Evolutionary conservation across 2,329 filamentous ascomycete genomes (phyloP).

Genomic region (Aspergillus eucalypticola): DNA sequence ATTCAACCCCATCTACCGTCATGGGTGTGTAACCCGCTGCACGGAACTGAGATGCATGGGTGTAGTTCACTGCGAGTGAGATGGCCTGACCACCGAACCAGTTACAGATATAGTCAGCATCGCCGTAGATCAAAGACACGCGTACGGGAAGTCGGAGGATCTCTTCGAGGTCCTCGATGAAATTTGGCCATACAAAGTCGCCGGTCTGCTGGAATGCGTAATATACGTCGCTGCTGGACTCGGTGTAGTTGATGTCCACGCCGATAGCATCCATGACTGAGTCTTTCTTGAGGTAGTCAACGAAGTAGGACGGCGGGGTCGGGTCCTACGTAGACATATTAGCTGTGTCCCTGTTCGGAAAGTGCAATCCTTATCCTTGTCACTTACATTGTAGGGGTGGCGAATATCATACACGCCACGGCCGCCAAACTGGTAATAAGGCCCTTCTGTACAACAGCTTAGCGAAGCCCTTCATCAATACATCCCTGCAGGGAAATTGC

Average conservation of each 20-base stretch:
- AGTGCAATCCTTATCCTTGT: neutral
- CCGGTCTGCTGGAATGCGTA: slow-evolving; percentile 55
- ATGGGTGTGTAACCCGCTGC: slow-evolving; percentile 72
- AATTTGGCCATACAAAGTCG: slow-evolving; percentile 65
- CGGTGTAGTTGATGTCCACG: slow-evolving; percentile 62
- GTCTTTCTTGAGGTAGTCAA: slow-evolving; percentile 65
- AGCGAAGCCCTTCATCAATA: neutral
- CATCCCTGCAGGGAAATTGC: neutral
- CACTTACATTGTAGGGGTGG: slow-evolving; percentile 45
- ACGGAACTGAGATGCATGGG: slow-evolving; percentile 59
- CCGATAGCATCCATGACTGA: slow-evolving; percentile 61
- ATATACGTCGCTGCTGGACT: slow-evolving; percentile 45
- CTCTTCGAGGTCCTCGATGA: slow-evolving; percentile 60
- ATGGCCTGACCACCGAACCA: slow-evolving; percentile 72
- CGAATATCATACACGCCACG: slow-evolving; percentile 65
- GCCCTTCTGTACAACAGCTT: slow-evolving; percentile 40
- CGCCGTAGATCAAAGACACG: slow-evolving; percentile 71
- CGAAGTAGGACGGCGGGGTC: slow-evolving; percentile 63
- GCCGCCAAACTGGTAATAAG: slow-evolving; percentile 57
- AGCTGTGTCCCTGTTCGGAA: neutral
- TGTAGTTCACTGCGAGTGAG: slow-evolving; percentile 60
- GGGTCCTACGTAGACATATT: slow-evolving; percentile 51
- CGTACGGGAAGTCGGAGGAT: slow-evolving; percentile 64
- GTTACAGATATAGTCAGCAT: slow-evolving; percentile 59
- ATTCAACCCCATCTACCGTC: slow-evolving; percentile 63